Evolutionary conservation across 169 alveolate genomes (phyloP), one percentile per base, ranked within the genome.

Genomic region (Miamiensis avidus): DNA sequence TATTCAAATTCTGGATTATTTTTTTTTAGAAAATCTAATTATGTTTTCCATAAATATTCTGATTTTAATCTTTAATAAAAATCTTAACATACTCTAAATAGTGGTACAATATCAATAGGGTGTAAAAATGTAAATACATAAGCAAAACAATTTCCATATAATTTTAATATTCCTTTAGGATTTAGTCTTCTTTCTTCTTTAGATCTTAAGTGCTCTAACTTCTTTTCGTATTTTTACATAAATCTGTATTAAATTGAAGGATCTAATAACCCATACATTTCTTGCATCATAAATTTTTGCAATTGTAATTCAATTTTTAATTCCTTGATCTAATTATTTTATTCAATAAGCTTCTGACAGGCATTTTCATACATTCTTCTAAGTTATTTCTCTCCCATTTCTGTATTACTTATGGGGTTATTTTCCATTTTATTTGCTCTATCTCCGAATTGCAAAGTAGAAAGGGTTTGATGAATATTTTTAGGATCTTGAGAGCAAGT

Each of bases 361-460:
- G 69, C 69, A 11, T 49, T 11, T 49, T 49, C 69, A 49, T 49
- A 49, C 20, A 49, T 11, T 49, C 20, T 49, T 49, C 20, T 4
- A 4, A 49, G 20, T 20, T 49, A 4, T 49, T 49, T 49, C 4
- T 49, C 4, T 49, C 69, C 69, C 20, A 49, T 49, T 49, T 93
- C 95, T 89, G 92, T 95, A 84, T 94, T 94, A 79, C 92, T 88
- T 74, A 76, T 90, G 25, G 97, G 95, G 76, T 93, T 94, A 84
- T 94, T 94, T 86, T 94, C 75, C 76, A 94, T 92, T 64, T 85
- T 86, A 82, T 94, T 94, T 1, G 97, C 97, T 86, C 97, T 88
- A 65, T 88, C 86, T 0, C 96, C 97, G 86, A 89, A 95, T 76
- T 91, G 83, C 28, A 94, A 77, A 64, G 97, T 94, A 29, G 93